A percentile compares a stretch with the other conserved stretches of the same genome.
Evolutionary conservation across 2,329 filamentous ascomycete species (phyloP).

Genomic region (Macroventuria anomochaeta): DNA sequence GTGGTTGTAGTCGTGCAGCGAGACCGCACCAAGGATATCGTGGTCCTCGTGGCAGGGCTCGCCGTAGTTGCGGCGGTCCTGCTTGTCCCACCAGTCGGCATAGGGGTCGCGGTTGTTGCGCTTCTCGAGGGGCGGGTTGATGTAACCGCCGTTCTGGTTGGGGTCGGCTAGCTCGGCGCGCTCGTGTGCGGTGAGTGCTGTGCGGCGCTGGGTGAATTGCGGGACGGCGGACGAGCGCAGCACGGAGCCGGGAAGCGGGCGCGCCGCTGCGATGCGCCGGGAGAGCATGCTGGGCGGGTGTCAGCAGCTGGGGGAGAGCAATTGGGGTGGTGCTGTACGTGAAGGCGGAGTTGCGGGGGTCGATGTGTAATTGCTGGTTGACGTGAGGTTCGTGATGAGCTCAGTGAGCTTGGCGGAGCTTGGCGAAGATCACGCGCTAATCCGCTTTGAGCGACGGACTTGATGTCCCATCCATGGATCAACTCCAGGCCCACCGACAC

Average conservation of each 20-base stretch:
- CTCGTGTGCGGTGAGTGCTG: constrained; percentile 43
- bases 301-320: constrained; percentile 51
- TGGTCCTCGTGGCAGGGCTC: constrained; percentile 97
- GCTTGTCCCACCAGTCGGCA: constrained; percentile 94
- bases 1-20: constrained; percentile 88
- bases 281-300: constrained; percentile 49
- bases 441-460: neutral
- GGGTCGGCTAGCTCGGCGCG: constrained; percentile 60
- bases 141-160: constrained; percentile 81
- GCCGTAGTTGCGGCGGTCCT: constrained; percentile 95
- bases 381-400: constrained; percentile 42
- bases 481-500: too few relatives aligned
- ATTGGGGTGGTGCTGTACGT: constrained; percentile 35
- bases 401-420: constrained; percentile 12
- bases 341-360: constrained; percentile 34
- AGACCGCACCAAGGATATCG: constrained; percentile 89
- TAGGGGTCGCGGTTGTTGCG: constrained; percentile 92
- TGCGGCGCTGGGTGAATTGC: constrained; percentile 48
- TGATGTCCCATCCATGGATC: too few relatives aligned
- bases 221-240: constrained; percentile 41
- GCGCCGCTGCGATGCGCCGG: constrained; percentile 51
- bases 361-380: constrained; percentile 21
- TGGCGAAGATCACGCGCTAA: constrained; percentile 25
- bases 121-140: constrained; percentile 81
- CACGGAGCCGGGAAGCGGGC: constrained; percentile 49